Evolutionary conservation across 805 yeast species (phyloP), one percentile per base, ranked within the genome.

Genomic region (Myxozyma monticola): DNA sequence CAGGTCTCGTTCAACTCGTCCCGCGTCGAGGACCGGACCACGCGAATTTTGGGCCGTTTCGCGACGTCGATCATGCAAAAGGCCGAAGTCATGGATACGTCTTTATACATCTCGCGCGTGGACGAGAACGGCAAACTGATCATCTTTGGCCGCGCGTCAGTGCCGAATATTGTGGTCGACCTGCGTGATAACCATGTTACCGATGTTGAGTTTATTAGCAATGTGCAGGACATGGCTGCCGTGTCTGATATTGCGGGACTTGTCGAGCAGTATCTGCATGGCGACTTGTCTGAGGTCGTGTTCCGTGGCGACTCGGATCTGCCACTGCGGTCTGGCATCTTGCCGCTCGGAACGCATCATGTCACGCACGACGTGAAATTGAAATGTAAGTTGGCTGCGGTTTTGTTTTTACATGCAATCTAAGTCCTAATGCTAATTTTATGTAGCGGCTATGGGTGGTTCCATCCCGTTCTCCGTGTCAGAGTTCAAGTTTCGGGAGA

Each of bases 271-370:
- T 54, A 54, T 29, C 34, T 54, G 5, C 42, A 33, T 24, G 57
- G 57, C 5, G 41, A 45, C 26, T 24, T 45, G 10, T 17, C 15
- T n/a, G 38, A 38, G 22, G 55, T 49, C 7, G 17, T 50, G 8
- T 50, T 54, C 34, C 51, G 56, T 6, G 57, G 57, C n/a, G 57
- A 54, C 28, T 46, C 46, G 6, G 54, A 54, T 31, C 20, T 54
- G 36, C 45, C 51, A 12, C 30, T 54, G 33, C 24, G 52, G 15
- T 54, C 57, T 8, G 57, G 57, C 5, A 45, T 54, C 15, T 45
- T 54, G 30, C 57, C 57, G 12, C 46, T 54, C 8, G 57, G 57
- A n/a, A 51, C 57, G 4, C 57, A 54, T 35, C 57, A 54, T 30
- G 55, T 51, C 24, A 22, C 57, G 8, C 57, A 49, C 28, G 57